A percentile compares a stretch with the other conserved stretches of the same genome.
These are phyloP conservation scores for Hypericum androsaemum DNA, from an alignment of 345 rosid species.

Conservation along the genomic window DNA sequence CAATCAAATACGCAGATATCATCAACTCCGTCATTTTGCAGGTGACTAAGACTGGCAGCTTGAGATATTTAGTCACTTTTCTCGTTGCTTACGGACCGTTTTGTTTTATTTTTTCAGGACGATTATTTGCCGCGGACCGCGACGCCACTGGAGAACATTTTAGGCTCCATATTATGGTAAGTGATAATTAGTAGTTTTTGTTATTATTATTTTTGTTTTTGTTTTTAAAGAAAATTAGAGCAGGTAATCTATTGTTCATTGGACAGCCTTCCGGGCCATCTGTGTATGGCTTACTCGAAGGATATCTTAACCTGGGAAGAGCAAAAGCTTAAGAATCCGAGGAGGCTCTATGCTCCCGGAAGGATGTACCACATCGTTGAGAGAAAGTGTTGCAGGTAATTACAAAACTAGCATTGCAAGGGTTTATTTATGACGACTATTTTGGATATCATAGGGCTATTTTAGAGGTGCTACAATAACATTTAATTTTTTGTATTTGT, in stretches of 20 bases:
- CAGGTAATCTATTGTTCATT: conserved; percentile 44
- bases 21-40: conserved; percentile 76
- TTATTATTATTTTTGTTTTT: no score
- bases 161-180: conserved; percentile 80
- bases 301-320: conserved; percentile 90
- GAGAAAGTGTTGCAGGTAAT: conserved; percentile 80
- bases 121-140: conserved; percentile 95
- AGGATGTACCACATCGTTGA: conserved; percentile 92
- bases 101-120: conserved; percentile 36
- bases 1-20: conserved; percentile 92
- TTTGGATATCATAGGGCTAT: no score
- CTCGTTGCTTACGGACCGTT: neutral
- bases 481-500: no score
- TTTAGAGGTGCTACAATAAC: no score
- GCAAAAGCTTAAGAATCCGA: conserved; percentile 66
- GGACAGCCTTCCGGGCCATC: conserved; percentile 92
- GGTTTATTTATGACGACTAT: no score
- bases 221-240: no score
- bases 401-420: no score
- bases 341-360: conserved; percentile 93
- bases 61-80: no score
- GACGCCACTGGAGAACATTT: conserved; percentile 86
- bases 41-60: conserved; percentile 32
- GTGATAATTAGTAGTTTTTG: no score
- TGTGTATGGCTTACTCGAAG: conserved; percentile 79